A percentile compares a stretch with the other conserved stretches of the same genome.
These are phyloP conservation scores for Epichloe coenophiala DNA, from an alignment of 2,329 filamentous ascomycete species.

Conservation along the genomic window DNA sequence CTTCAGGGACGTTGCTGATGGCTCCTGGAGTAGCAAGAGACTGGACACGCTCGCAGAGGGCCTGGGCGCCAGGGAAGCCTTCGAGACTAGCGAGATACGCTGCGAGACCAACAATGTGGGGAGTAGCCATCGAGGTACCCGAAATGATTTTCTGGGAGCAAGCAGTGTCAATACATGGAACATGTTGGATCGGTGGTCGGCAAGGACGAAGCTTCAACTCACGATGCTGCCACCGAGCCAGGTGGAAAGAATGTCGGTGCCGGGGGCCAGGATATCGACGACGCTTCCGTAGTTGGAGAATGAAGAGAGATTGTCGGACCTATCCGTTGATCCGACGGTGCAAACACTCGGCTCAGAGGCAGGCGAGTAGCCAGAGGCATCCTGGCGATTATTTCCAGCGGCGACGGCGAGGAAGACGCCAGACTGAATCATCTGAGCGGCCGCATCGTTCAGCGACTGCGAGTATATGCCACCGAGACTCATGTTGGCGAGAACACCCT, in stretches of 20 bases:
- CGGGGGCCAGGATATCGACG: constrained; percentile 39
- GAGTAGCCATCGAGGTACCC: constrained; percentile 31
- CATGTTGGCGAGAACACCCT: constrained; percentile 40
- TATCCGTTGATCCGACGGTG: constrained; percentile 38
- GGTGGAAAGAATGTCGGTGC: constrained; percentile 30
- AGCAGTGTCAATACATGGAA: neutral
- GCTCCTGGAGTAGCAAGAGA: constrained; percentile 3
- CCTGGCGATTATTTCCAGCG: constrained; percentile 35
- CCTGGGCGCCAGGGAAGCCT: constrained; percentile 10
- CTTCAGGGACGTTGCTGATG: constrained; percentile 14
- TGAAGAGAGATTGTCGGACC: constrained; percentile 24
- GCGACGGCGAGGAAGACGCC: constrained; percentile 42
- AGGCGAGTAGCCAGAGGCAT: constrained; percentile 32
- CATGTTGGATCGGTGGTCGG: neutral
- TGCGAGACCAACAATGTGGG: constrained; percentile 28
- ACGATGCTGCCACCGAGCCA: constrained; percentile 27
- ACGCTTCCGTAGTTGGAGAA: constrained; percentile 39
- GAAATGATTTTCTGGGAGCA: constrained; percentile 23
- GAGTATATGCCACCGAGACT: constrained; percentile 37
- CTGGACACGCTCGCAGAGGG: constrained; percentile 8
- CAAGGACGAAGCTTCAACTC: neutral
- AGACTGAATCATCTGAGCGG: constrained; percentile 27
- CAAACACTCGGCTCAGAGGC: constrained; percentile 33
- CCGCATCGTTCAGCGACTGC: constrained; percentile 34
- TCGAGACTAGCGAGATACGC: constrained; percentile 31